These are phyloP conservation scores for Poa pratensis DNA, from an alignment of 176 grass and related monocot genomes.

Conservation along the genomic window DNA sequence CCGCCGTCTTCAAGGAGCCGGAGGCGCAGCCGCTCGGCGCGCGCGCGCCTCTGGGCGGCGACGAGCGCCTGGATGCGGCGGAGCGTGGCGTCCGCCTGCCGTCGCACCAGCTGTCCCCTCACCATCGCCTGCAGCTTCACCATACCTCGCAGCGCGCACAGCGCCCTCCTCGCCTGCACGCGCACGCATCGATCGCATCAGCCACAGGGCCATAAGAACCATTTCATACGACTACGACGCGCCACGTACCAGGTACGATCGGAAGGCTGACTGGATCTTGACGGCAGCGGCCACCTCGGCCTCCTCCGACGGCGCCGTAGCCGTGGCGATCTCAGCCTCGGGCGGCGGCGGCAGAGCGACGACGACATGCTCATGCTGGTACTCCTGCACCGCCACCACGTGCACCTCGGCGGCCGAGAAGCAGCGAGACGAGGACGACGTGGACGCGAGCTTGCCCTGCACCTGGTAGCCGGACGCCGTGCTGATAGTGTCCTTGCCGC, in stretches of 20 bases:
- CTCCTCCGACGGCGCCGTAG: not conserved
- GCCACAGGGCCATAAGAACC: too few relatives aligned
- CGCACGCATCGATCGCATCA: not conserved
- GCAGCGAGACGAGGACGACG: constrained; percentile 44
- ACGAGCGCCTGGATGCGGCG: constrained; percentile 76
- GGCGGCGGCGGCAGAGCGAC: not conserved
- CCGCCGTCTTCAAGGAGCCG: constrained; percentile 37
- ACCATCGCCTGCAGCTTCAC: constrained; percentile 85
- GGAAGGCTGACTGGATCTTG: constrained; percentile 70
- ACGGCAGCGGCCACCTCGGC: constrained; percentile 47
- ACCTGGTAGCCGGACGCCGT: not conserved
- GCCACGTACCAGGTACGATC: constrained; percentile 60
- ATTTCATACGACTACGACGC: not conserved
- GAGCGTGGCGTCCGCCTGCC: constrained; percentile 61
- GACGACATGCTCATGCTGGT: constrained; percentile 28
- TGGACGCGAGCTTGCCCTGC: constrained; percentile 45
- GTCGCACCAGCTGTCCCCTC: constrained; percentile 65
- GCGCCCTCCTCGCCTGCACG: constrained; percentile 75
- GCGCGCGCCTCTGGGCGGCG: constrained; percentile 56
- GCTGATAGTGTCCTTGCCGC: constrained; percentile 24
- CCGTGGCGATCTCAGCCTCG: constrained; percentile 3
- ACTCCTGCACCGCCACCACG: constrained; percentile 27
- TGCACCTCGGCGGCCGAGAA: constrained; percentile 50
- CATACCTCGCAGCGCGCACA: constrained; percentile 69
- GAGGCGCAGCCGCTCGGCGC: constrained; percentile 41